phyloP scores from a whole-genome alignment of 2,329 filamentous ascomycete species.

The Curvularia spicifera region DNA sequence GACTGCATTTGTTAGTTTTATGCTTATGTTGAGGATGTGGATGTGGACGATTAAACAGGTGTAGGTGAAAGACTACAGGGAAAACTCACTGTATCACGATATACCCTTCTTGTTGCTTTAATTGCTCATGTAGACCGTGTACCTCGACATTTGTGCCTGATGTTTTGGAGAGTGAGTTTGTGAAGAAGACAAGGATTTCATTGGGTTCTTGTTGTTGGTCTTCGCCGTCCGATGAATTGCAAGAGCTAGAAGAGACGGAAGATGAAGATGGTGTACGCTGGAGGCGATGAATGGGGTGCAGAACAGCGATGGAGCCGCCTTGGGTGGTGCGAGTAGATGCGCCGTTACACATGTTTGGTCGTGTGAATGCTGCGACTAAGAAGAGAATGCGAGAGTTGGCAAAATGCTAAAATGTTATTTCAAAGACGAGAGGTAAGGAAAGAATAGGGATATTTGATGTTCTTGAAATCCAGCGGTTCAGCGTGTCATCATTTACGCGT shows the following conservation, averaged over 20 bases:
- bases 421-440: too few relatives aligned
- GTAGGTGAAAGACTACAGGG: too few relatives aligned
- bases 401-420: too few relatives aligned
- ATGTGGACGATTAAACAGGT: neutral
- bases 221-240: slow-evolving; percentile 4
- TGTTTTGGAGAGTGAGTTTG: slow-evolving; percentile 28
- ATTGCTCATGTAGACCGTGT: slow-evolving; percentile 27
- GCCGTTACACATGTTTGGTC: slow-evolving; percentile 40
- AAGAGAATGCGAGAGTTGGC: neutral
- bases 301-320: slow-evolving; percentile 47
- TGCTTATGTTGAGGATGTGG: neutral
- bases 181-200: slow-evolving; percentile 40
- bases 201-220: slow-evolving; percentile 10
- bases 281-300: slow-evolving; percentile 25
- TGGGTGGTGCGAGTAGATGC: slow-evolving; percentile 38
- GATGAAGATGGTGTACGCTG: neutral
- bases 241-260: neutral
- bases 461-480: neutral
- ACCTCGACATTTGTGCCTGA: slow-evolving; percentile 38
- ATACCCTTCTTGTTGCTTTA: slow-evolving; percentile 17
- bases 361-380: neutral
- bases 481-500: neutral
- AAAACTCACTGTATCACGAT: slow-evolving; percentile 42
- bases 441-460: neutral
- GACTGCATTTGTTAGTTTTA: slow-evolving; percentile 14